phyloP scores from a whole-genome alignment of 2,329 filamentous ascomycete species.

The Trematosphaeria pertusa region DNA sequence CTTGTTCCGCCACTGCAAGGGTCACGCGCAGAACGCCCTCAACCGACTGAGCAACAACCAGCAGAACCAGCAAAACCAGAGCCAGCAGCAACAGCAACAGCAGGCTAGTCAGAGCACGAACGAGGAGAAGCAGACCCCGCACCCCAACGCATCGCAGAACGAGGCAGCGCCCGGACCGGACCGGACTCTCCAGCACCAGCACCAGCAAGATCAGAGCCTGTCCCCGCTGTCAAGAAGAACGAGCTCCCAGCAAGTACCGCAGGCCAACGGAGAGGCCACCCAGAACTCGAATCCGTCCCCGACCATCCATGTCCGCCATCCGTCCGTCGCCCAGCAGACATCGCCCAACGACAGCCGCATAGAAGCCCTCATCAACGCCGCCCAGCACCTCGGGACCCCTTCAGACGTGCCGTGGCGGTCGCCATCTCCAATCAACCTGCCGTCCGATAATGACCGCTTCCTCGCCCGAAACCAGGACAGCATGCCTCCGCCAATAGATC shows the following conservation, averaged over 20 bases:
- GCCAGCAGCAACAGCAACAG: slow-evolving; percentile 30
- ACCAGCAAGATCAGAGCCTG: slow-evolving; percentile 31
- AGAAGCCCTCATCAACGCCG: slow-evolving; percentile 48
- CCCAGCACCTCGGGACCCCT: slow-evolving; percentile 44
- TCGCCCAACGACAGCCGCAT: slow-evolving; percentile 43
- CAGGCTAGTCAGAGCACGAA: slow-evolving; percentile 18
- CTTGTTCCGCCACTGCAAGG: slow-evolving; percentile 59
- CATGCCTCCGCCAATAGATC: slow-evolving; percentile 47
- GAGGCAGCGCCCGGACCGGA: slow-evolving; percentile 26
- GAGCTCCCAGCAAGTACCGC: slow-evolving; percentile 31
- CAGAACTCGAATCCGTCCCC: slow-evolving; percentile 26
- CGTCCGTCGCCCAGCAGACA: slow-evolving; percentile 21
- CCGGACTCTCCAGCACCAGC: slow-evolving; percentile 27
- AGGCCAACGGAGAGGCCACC: slow-evolving; percentile 24
- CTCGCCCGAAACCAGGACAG: slow-evolving; percentile 35
- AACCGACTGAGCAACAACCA: slow-evolving; percentile 43
- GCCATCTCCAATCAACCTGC: slow-evolving; percentile 40
- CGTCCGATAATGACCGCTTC: slow-evolving; percentile 29
- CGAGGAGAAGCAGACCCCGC: slow-evolving; percentile 28
- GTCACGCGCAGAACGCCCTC: slow-evolving; percentile 53
- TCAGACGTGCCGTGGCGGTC: slow-evolving; percentile 44
- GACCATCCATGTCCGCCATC: slow-evolving; percentile 17
- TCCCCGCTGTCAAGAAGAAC: slow-evolving; percentile 35
- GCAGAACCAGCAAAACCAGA: slow-evolving; percentile 35
- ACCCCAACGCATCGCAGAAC: slow-evolving; percentile 20